Percentiles rank a stretch among this genome's conserved stretches.
Conservation (phyloP, 129 eudicot species). For the Chrysanthemum seticuspe region DNA sequence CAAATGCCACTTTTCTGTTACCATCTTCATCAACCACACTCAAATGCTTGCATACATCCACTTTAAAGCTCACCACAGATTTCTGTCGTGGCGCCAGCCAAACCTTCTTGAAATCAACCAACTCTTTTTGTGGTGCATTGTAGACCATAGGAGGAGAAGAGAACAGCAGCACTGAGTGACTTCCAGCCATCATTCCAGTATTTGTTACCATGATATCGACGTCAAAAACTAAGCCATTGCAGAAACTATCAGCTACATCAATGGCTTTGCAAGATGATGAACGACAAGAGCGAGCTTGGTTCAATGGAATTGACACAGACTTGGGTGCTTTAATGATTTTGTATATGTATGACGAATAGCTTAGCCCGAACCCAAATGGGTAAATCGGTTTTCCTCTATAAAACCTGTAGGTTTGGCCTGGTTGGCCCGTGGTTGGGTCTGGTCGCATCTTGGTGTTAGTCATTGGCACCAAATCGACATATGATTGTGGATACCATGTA, state of each 20-base stretch:
- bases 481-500: slow-evolving; percentile 34
- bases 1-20: slow-evolving; percentile 22
- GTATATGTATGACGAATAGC: slow-evolving; percentile 32
- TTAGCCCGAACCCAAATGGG: slow-evolving; percentile 49
- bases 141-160: slow-evolving; percentile 27
- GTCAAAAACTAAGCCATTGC: slow-evolving; percentile 23
- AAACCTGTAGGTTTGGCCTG: slow-evolving; percentile 47
- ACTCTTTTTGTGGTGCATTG: slow-evolving; percentile 25
- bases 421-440: slow-evolving; percentile 27
- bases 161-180: slow-evolving; percentile 37
- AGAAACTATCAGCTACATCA: slow-evolving; percentile 23
- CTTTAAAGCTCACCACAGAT: slow-evolving; percentile 15
- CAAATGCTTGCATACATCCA: slow-evolving; percentile 30
- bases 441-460: slow-evolving; percentile 34
- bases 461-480: slow-evolving; percentile 29
- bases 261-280: slow-evolving; percentile 20
- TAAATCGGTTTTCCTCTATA: slow-evolving; percentile 29
- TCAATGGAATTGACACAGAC: slow-evolving; percentile 5
- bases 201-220: slow-evolving; percentile 33
- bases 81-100: slow-evolving; percentile 15
- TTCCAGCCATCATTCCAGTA: slow-evolving; percentile 30
- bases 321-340: slow-evolving; percentile 35
- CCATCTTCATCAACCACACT: slow-evolving; percentile 37
- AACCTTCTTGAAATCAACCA: slow-evolving; percentile 36
- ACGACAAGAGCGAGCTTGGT: neutral